phyloP scores from a whole-genome alignment of 108 stramenopile genomes.

The Epithemia pelagica region DNA sequence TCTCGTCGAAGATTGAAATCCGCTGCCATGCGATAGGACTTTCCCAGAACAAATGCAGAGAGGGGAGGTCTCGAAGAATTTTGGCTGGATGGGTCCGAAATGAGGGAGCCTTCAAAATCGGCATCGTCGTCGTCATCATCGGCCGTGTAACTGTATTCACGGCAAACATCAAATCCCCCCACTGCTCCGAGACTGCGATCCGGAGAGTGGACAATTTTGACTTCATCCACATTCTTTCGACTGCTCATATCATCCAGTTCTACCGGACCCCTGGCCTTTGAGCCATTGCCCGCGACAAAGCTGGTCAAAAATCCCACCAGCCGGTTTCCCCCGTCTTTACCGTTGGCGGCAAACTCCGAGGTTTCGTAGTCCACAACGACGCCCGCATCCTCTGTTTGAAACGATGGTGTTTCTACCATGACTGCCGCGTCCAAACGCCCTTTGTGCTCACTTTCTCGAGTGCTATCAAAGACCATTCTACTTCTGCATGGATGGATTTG shows the following conservation, averaged over 20 bases:
- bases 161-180: slow-evolving; percentile 26
- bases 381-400: background rate
- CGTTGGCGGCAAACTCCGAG: background rate
- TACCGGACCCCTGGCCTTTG: background rate
- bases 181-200: background rate
- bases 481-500: too few relatives aligned
- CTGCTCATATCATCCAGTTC: background rate
- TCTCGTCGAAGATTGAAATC: slow-evolving; percentile 25
- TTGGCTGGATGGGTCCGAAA: background rate
- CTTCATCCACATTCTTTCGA: background rate
- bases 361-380: background rate
- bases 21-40: slow-evolving; percentile 32
- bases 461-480: too few relatives aligned
- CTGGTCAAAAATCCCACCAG: background rate
- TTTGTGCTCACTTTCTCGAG: background rate
- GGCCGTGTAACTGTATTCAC: slow-evolving; percentile 14
- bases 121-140: slow-evolving; percentile 4
- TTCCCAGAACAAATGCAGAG: slow-evolving; percentile 39
- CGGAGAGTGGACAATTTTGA: background rate
- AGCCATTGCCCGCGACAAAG: background rate
- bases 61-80: slow-evolving; percentile 1
- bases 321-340: background rate
- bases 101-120: background rate
- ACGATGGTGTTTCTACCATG: background rate
- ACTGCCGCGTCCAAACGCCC: background rate